Percentiles rank a stretch among this genome's conserved stretches.
Conservation (phyloP, 305 asterid species). For the Lippia alba region DNA sequence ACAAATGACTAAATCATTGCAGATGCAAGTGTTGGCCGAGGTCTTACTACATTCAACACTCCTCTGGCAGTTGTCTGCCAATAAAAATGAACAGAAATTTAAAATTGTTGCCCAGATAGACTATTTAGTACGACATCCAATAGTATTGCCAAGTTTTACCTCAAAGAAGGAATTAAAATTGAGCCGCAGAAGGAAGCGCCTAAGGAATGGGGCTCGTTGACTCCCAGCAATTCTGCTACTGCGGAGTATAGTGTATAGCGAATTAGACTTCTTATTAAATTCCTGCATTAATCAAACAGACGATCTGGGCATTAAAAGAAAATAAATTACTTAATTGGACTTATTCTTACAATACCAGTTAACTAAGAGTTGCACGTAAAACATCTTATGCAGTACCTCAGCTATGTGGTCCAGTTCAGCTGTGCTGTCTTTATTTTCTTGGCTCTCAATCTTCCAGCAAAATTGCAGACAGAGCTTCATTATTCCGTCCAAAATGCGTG, state of each 20-base stretch:
- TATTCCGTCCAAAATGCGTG: slow-evolving; percentile 96
- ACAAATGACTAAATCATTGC: slow-evolving; percentile 45
- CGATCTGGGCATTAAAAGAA: slow-evolving; percentile 11
- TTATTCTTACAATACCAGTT: not conserved
- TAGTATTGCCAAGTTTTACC: slow-evolving; percentile 45
- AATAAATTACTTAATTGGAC: not conserved
- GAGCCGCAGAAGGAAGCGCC: slow-evolving; percentile 97
- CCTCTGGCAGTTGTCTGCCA: slow-evolving; percentile 93
- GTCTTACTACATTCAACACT: slow-evolving; percentile 86
- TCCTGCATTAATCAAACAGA: slow-evolving; percentile 56
- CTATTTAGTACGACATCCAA: not conserved
- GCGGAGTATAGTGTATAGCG: slow-evolving; percentile 90
- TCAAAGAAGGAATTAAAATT: slow-evolving; percentile 94
- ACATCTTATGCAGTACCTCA: slow-evolving; percentile 62
- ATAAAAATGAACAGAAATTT: slow-evolving; percentile 28
- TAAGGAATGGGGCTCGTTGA: slow-evolving; percentile 96
- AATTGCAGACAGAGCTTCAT: slow-evolving; percentile 93
- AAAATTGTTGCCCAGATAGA: slow-evolving; percentile 14
- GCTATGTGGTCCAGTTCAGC: slow-evolving; percentile 80
- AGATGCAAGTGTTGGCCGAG: slow-evolving; percentile 67
- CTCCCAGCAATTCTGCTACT: slow-evolving; percentile 99
- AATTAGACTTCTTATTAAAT: slow-evolving; percentile 93
- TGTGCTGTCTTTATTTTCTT: slow-evolving; percentile 69
- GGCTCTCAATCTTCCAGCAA: slow-evolving; percentile 95
- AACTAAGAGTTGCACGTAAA: slow-evolving; percentile 29